These are phyloP conservation scores for Silene coronaria DNA, from an alignment of 179 eudicot genomes.

Conservation along the genomic window DNA sequence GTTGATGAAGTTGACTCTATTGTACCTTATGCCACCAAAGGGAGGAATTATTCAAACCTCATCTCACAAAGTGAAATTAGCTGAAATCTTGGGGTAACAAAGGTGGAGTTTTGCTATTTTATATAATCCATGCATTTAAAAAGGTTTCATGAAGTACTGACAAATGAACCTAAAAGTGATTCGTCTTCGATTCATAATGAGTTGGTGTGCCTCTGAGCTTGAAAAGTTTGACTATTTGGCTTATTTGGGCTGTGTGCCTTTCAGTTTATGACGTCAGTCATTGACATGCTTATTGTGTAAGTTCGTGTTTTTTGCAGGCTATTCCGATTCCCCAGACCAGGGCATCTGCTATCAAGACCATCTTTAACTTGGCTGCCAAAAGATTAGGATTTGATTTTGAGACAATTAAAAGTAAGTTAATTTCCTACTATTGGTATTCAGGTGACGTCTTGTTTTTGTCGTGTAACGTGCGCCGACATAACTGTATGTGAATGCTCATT, in stretches of 20 bases:
- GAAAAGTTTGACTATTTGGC: slow-evolving; percentile 1
- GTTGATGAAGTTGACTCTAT: too few species aligned
- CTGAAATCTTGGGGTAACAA: too few species aligned
- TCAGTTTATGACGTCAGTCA: not conserved
- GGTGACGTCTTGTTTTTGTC: slow-evolving; percentile 4
- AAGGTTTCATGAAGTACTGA: not conserved
- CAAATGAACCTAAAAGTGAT: not conserved
- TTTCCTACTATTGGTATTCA: not conserved
- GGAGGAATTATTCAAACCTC: too few species aligned
- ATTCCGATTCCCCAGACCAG: slow-evolving; percentile 72
- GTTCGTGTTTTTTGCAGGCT: slow-evolving; percentile 43
- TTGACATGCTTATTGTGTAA: slow-evolving; percentile 1
- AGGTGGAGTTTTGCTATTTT: too few species aligned
- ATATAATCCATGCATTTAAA: not conserved
- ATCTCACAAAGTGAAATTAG: too few species aligned
- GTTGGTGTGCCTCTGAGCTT: not conserved
- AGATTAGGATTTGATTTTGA: slow-evolving; percentile 65
- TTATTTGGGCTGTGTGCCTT: slow-evolving; percentile 11
- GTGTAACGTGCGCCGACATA: not conserved
- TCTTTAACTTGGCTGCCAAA: slow-evolving; percentile 87
- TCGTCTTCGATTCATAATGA: not conserved
- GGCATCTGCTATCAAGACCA: slow-evolving; percentile 53
- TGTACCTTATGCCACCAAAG: too few species aligned
- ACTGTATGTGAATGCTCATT: not conserved
- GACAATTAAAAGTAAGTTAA: slow-evolving; percentile 49